These are phyloP conservation scores for Ensete ventricosum DNA, from an alignment of 176 grass and related monocot species.

Conservation along the genomic window DNA sequence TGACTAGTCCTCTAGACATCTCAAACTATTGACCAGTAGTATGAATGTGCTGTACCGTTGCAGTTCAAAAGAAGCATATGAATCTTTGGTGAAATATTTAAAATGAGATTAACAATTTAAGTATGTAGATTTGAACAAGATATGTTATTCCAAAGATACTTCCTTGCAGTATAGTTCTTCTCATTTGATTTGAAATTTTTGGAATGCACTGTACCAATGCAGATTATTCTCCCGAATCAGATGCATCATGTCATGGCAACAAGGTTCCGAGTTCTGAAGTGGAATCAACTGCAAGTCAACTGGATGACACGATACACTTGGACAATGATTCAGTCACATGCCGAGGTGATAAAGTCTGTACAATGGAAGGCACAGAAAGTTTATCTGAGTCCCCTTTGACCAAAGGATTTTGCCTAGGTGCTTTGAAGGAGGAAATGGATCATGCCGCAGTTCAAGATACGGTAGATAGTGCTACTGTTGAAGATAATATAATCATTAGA, in stretches of 20 bases:
- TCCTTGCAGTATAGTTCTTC: no score
- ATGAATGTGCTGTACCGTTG: no score
- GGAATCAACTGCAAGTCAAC: neutral
- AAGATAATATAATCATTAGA: neutral
- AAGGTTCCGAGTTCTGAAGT: neutral
- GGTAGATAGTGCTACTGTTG: neutral
- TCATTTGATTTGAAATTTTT: no score
- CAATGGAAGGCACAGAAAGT: neutral
- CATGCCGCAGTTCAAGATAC: neutral
- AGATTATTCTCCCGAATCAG: neutral
- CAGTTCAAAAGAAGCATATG: no score
- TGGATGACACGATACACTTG: neutral
- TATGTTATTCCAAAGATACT: no score
- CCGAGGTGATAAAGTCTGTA: no score
- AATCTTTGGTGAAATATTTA: no score
- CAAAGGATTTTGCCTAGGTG: neutral
- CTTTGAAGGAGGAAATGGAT: neutral
- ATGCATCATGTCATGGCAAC: neutral
- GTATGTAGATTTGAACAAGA: no score
- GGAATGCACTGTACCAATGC: neutral
- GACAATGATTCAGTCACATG: neutral
- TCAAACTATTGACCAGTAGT: no score
- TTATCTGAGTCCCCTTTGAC: neutral
- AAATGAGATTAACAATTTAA: no score
- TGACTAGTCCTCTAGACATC: no score